phyloP scores from a whole-genome alignment of 179 eudicot species.

The Dionaea muscipula region DNA sequence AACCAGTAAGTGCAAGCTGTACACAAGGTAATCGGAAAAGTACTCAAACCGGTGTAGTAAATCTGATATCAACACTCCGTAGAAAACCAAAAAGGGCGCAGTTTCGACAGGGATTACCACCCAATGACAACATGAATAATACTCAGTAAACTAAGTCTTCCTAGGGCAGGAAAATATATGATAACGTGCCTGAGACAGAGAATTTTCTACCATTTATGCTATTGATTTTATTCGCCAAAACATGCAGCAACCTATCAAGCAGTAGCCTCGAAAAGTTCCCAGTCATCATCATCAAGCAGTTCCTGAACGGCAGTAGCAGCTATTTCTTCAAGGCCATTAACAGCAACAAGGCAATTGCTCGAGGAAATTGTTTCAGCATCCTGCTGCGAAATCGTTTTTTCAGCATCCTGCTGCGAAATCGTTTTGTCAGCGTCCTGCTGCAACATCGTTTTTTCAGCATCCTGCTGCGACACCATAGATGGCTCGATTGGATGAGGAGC shows the following conservation, averaged over 20 bases:
- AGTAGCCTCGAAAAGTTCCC: constrained; percentile 22
- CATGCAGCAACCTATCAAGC: background rate
- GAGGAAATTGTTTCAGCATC: too few species aligned
- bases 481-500: constrained; percentile 17
- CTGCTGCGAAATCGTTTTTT: constrained; percentile 11
- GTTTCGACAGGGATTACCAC: too few species aligned
- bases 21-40: too few species aligned
- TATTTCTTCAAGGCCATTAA: constrained; percentile 12
- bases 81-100: too few species aligned
- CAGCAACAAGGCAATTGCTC: background rate
- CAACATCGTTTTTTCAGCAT: background rate
- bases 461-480: constrained; percentile 13
- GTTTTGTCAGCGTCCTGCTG: constrained; percentile 9
- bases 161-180: too few species aligned
- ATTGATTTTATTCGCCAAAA: background rate
- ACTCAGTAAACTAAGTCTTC: too few species aligned
- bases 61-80: too few species aligned
- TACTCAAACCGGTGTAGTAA: too few species aligned
- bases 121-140: too few species aligned
- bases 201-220: too few species aligned
- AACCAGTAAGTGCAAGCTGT: too few species aligned
- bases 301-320: constrained; percentile 7
- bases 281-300: constrained; percentile 24
- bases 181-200: too few species aligned
- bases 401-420: constrained; percentile 13